Percentiles rank a stretch among this genome's conserved stretches.
phyloP scores from a whole-genome alignment of 2,329 filamentous ascomycete species.

The Fusarium armeniacum region DNA sequence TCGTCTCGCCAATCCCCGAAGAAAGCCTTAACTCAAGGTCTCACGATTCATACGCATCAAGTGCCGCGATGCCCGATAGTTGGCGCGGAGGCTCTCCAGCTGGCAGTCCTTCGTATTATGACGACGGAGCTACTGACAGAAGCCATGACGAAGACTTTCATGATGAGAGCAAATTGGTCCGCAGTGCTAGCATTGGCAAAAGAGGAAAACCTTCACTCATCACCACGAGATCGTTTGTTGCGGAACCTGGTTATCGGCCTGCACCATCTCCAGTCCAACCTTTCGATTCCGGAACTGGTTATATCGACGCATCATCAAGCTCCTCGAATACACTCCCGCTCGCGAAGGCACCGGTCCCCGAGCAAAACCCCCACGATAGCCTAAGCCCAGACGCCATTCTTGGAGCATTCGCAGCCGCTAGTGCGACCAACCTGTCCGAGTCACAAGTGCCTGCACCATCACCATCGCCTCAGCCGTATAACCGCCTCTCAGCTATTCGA shows the following conservation, averaged over 20 bases:
- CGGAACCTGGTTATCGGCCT: slow-evolving; percentile 48
- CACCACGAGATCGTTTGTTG: slow-evolving; percentile 52
- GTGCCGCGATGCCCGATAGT: slow-evolving; percentile 77
- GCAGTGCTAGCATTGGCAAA: slow-evolving; percentile 73
- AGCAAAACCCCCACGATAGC: slow-evolving; percentile 31
- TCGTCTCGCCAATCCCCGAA: slow-evolving; percentile 82
- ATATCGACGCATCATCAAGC: slow-evolving; percentile 62
- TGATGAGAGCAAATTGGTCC: slow-evolving; percentile 70
- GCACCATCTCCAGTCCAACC: slow-evolving; percentile 57
- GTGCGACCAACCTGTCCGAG: slow-evolving; percentile 59
- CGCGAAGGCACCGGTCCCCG: slow-evolving; percentile 34
- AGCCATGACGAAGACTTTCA: slow-evolving; percentile 61
- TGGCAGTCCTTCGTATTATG: slow-evolving; percentile 63
- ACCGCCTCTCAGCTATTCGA: slow-evolving; percentile 67
- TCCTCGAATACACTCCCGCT: slow-evolving; percentile 61
- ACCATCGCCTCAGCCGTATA: slow-evolving; percentile 53
- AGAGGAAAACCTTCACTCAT: slow-evolving; percentile 71
- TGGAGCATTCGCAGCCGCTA: slow-evolving; percentile 65
- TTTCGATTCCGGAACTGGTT: slow-evolving; percentile 62
- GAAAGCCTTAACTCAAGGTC: slow-evolving; percentile 72
- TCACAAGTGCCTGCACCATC: slow-evolving; percentile 44
- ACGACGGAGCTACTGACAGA: slow-evolving; percentile 64
- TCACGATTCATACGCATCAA: slow-evolving; percentile 77
- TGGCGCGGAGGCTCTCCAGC: slow-evolving; percentile 69
- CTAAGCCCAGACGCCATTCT: slow-evolving; percentile 64